Evolutionary conservation across 2,329 filamentous ascomycete species (phyloP), one percentile per base, ranked within the genome.

Genomic region (Talaromyces atroroseus): DNA sequence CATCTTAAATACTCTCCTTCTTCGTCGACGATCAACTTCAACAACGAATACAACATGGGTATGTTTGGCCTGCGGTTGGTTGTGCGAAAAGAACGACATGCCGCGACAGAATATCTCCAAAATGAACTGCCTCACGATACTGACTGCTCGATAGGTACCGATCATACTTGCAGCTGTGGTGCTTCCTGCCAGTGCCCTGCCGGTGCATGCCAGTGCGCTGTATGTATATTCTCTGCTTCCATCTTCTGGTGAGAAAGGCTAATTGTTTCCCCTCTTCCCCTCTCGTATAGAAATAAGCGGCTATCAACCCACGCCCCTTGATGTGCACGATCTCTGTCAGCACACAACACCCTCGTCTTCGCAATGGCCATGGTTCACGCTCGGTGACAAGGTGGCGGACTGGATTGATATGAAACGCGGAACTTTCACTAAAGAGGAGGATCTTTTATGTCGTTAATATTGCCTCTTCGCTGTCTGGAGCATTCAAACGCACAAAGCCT

Each of bases 101-200:
- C 40, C 40, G 4, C 10, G 18, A 23, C 3, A 21, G 40, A 12
- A 44, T 21, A 12, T 23, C 40, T 4, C 40, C 40, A 10, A 8
- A 7, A 44, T 23, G n/a, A 42, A 42, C n/a, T 42, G 38, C 38
- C 7, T 18, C 38, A 11, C 38, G 44, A 54, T 42, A 12, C 21
- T 48, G 16, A 54, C 29, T 20, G 14, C 40, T 3, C 16, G 47
- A 18, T 21, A 54, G 52, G 52, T 38, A 26, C 52, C 45, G 52
- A 54, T 23, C 52, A 54, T 26, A 49, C 45, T 36, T 54, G 52
- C 52, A 54, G 52, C 52, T 54, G 52, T 29, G 52, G 52, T n/a
- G 24, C 52, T 29, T 54, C 52, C 34, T 54, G 52, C 52, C 52
- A 54, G 34, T 54, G 52, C 45, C 52, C 52, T 23, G 16, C 52